phyloP scores from a whole-genome alignment of 2,329 filamentous ascomycete genomes.

The Phialophora expanda region DNA sequence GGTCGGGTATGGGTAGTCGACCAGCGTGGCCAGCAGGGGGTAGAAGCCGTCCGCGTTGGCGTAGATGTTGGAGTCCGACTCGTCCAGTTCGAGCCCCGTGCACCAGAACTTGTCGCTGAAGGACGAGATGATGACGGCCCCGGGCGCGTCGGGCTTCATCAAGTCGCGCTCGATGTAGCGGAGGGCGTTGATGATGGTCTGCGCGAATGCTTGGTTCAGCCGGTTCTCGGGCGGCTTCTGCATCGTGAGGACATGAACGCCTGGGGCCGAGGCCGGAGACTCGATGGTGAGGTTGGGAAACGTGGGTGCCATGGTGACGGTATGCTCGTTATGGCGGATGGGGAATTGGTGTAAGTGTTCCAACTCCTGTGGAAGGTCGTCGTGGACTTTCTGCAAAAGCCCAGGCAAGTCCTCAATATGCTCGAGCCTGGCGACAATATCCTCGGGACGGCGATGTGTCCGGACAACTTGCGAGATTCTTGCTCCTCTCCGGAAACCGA shows the following conservation, averaged over 20 bases:
- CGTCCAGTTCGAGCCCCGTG: slow-evolving; percentile 56
- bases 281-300: slow-evolving; percentile 37
- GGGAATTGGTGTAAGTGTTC: not conserved
- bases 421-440: not conserved
- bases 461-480: not conserved
- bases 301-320: slow-evolving; percentile 21
- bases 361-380: not conserved
- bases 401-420: not conserved
- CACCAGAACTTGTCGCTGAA: slow-evolving; percentile 54
- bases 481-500: not conserved
- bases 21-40: slow-evolving; percentile 57
- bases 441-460: not conserved
- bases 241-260: slow-evolving; percentile 61
- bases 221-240: slow-evolving; percentile 61
- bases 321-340: not conserved
- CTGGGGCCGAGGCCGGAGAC: slow-evolving; percentile 37
- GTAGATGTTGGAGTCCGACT: slow-evolving; percentile 55
- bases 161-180: slow-evolving; percentile 52
- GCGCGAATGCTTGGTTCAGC: slow-evolving; percentile 56
- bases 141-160: slow-evolving; percentile 55
- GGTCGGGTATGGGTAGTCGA: slow-evolving; percentile 58
- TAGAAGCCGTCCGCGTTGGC: slow-evolving; percentile 65
- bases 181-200: slow-evolving; percentile 60
- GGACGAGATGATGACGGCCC: slow-evolving; percentile 60
- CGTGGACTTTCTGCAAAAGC: not conserved